These are phyloP conservation scores for Nemophila menziesii DNA, from an alignment of 257 asterid genomes.

Conservation along the genomic window DNA sequence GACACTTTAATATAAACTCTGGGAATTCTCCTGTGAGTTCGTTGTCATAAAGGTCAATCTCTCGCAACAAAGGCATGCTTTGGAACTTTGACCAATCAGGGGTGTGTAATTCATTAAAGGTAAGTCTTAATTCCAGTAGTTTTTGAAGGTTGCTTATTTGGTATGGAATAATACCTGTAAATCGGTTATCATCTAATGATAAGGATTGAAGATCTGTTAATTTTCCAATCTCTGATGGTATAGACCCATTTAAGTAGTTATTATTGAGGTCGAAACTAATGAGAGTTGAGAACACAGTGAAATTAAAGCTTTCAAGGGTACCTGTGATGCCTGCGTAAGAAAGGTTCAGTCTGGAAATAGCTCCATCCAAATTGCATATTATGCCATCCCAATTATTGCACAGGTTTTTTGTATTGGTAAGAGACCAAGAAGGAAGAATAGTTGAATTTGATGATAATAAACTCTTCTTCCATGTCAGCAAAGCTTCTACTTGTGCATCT, in stretches of 20 bases:
- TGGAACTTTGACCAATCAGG: too few species aligned
- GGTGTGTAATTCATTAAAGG: too few species aligned
- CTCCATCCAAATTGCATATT: slow-evolving; percentile 29
- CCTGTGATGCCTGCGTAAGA: slow-evolving; percentile 27
- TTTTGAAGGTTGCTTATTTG: too few species aligned
- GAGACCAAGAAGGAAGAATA: slow-evolving; percentile 46
- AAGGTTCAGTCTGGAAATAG: slow-evolving; percentile 34
- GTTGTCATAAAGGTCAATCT: too few species aligned
- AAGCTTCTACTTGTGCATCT: slow-evolving; percentile 55
- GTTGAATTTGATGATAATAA: too few species aligned
- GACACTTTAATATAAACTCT: too few species aligned
- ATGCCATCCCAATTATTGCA: slow-evolving; percentile 63
- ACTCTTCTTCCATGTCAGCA: slow-evolving; percentile 49
- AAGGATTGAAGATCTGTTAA: too few species aligned
- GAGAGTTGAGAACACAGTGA: slow-evolving; percentile 32
- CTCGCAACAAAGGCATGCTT: too few species aligned
- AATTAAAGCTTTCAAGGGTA: slow-evolving; percentile 29
- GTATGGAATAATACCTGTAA: too few species aligned
- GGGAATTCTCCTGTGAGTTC: too few species aligned
- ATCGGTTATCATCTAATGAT: too few species aligned
- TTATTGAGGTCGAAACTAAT: slow-evolving; percentile 23
- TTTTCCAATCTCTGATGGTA: slow-evolving; percentile 59
- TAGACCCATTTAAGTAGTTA: slow-evolving; percentile 43
- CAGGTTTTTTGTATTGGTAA: slow-evolving; percentile 25
- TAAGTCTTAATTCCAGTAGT: too few species aligned